Evolutionary conservation across 257 asterid genomes (phyloP).

Genomic region (Ocimum tenuiflorum): DNA sequence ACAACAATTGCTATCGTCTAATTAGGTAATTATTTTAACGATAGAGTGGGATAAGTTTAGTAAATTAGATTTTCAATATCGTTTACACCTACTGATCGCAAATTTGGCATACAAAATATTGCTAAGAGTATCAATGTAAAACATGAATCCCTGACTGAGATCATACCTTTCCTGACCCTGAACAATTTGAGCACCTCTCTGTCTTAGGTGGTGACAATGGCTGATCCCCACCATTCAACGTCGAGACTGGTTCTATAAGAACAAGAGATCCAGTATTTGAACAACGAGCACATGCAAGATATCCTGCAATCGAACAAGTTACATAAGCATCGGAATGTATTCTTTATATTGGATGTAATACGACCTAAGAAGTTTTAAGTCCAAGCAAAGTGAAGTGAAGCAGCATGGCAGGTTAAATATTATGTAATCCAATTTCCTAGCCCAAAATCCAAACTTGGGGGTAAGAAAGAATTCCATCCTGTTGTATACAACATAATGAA

Average conservation of each 20-base stretch:
- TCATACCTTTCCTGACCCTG: conserved; percentile 89
- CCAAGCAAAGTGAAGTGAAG: neutral
- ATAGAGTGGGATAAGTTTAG: no score
- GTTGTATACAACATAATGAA: neutral
- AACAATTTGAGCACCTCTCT: conserved; percentile 82
- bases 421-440: neutral
- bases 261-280: conserved; percentile 74
- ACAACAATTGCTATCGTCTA: no score
- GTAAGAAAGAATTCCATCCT: neutral
- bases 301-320: conserved; percentile 43
- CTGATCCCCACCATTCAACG: conserved; percentile 38
- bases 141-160: neutral
- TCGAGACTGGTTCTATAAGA: conserved; percentile 66
- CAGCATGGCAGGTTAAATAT: neutral
- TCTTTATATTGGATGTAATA: neutral
- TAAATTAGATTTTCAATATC: no score
- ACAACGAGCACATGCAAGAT: conserved; percentile 96
- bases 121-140: neutral
- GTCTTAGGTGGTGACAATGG: conserved; percentile 64
- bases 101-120: neutral
- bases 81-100: neutral
- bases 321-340: conserved; percentile 16
- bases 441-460: neutral
- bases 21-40: no score
- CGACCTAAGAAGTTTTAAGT: no score